phyloP scores from a whole-genome alignment of 1,284 basidiomycete species.

The Hemileccinum hortonii region DNA sequence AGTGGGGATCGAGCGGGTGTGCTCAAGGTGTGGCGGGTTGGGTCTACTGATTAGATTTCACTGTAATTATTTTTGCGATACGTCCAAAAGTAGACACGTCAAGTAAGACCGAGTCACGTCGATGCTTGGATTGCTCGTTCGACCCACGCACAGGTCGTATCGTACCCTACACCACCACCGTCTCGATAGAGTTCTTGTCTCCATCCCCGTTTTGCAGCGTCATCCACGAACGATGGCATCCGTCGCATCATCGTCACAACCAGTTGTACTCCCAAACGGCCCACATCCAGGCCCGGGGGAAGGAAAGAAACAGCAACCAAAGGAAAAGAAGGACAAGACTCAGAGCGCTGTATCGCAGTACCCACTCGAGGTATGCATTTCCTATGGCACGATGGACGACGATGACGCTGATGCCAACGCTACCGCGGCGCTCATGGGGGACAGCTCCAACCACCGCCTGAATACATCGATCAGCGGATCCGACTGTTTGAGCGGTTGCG shows the following conservation, averaged over 20 bases:
- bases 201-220: neutral
- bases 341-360: slow-evolving; percentile 43
- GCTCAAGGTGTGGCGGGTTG: slow-evolving; percentile 81
- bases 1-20: slow-evolving; percentile 82
- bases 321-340: slow-evolving; percentile 52
- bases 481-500: slow-evolving; percentile 90
- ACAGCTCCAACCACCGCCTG: slow-evolving; percentile 81
- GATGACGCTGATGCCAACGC: neutral
- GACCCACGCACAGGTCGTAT: slow-evolving; percentile 14
- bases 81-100: slow-evolving; percentile 27
- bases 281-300: slow-evolving; percentile 29
- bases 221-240: slow-evolving; percentile 24
- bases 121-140: slow-evolving; percentile 31
- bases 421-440: neutral
- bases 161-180: slow-evolving; percentile 14
- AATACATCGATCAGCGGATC: slow-evolving; percentile 88
- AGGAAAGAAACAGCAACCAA: slow-evolving; percentile 43
- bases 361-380: slow-evolving; percentile 57
- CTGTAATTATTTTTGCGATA: slow-evolving; percentile 1
- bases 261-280: slow-evolving; percentile 34
- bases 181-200: neutral
- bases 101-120: slow-evolving; percentile 17
- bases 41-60: slow-evolving; percentile 40
- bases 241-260: slow-evolving; percentile 40
- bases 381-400: neutral